These are phyloP conservation scores for Gnetum montanum DNA, from an alignment of 75 land plant species.

Conservation along the genomic window DNA sequence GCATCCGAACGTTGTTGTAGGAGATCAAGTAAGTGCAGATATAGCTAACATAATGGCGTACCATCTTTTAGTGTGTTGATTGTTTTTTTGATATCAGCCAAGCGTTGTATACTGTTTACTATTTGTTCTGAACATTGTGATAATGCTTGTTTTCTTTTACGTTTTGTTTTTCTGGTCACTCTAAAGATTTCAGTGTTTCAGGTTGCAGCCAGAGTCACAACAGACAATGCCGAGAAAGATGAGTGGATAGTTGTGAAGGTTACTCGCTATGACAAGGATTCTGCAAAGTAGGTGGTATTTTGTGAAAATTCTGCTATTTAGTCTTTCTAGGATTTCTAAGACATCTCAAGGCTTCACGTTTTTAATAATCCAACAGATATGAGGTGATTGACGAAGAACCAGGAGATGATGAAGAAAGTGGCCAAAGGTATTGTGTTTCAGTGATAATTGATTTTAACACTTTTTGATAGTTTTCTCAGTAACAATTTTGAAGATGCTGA, in stretches of 20 bases:
- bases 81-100: too few species aligned
- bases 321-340: background rate
- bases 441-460: too few species aligned
- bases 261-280: slow-evolving; percentile 66
- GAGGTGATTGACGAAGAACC: slow-evolving; percentile 99
- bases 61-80: too few species aligned
- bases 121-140: too few species aligned
- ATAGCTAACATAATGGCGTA: too few species aligned
- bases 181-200: slow-evolving; percentile 24
- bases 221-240: slow-evolving; percentile 78
- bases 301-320: too few species aligned
- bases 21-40: slow-evolving; percentile 91
- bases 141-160: too few species aligned
- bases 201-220: slow-evolving; percentile 92
- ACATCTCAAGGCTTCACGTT: too few species aligned
- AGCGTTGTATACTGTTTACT: too few species aligned
- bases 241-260: slow-evolving; percentile 97
- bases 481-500: too few species aligned
- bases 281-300: slow-evolving; percentile 52
- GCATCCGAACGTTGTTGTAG: slow-evolving; percentile 36
- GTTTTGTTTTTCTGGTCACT: background rate
- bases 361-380: slow-evolving; percentile 35
- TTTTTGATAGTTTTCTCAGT: too few species aligned
- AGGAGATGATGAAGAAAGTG: slow-evolving; percentile 92
- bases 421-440: slow-evolving; percentile 52